Conservation (phyloP, 257 asterid genomes). For the Lycium ferocissimum region DNA sequence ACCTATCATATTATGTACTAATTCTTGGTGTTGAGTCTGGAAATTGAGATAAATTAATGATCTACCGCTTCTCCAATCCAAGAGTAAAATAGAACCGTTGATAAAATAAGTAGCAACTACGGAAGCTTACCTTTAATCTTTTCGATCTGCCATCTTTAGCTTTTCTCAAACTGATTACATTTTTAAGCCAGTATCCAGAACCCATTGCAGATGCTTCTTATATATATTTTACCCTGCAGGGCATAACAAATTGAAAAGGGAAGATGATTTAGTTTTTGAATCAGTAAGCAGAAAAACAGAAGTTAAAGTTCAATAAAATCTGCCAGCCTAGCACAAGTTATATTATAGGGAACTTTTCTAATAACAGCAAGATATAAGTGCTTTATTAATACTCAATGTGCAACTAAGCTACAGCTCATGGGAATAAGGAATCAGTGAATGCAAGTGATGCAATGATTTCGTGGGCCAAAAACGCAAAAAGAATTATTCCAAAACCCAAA, state of each 20-base stretch:
- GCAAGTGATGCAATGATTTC: not conserved
- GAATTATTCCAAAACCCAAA: not conserved
- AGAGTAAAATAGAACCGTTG: not conserved
- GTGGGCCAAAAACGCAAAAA: not conserved
- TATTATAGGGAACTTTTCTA: constrained; percentile 6
- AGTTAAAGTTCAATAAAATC: not conserved
- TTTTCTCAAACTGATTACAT: constrained; percentile 65
- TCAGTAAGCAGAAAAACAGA: not conserved
- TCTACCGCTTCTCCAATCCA: not conserved
- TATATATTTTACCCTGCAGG: constrained; percentile 41
- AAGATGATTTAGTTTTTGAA: not conserved
- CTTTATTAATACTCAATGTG: not conserved
- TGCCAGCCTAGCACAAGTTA: constrained; percentile 8
- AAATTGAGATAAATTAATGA: not conserved
- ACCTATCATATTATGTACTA: not conserved
- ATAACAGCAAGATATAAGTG: constrained; percentile 18
- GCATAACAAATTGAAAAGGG: constrained; percentile 18
- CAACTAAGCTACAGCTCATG: constrained; percentile 16
- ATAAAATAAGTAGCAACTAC: not conserved
- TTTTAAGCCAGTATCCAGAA: constrained; percentile 79
- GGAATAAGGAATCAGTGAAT: constrained; percentile 4
- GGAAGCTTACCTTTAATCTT: constrained; percentile 60
- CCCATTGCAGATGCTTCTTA: constrained; percentile 58
- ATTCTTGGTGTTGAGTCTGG: not conserved
- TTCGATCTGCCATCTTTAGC: constrained; percentile 52